Conservation (phyloP, 345 rosid genomes). For the Dimocarpus longan region DNA sequence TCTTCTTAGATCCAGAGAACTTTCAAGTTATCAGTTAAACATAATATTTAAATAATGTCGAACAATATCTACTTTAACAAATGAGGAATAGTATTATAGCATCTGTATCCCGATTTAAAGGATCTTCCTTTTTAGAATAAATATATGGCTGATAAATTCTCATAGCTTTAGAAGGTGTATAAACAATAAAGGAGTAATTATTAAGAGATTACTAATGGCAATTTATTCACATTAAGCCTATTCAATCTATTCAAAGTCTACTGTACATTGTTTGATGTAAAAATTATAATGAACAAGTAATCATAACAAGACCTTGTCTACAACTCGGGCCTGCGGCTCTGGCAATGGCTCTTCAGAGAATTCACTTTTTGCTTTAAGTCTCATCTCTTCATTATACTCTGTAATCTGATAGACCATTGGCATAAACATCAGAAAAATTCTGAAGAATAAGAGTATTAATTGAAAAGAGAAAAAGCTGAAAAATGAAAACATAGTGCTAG, state of each 20-base stretch:
- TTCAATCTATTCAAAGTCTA: background rate
- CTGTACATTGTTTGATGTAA: background rate
- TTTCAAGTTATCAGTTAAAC: background rate
- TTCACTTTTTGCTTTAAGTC: slow-evolving; percentile 71
- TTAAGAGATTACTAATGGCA: background rate
- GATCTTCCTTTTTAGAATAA: background rate
- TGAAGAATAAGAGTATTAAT: background rate
- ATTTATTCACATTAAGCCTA: background rate
- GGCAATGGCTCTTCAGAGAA: slow-evolving; percentile 56
- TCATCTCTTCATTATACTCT: slow-evolving; percentile 79
- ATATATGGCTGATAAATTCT: background rate
- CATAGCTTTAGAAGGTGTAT: background rate
- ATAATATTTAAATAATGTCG: background rate
- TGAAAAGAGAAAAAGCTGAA: background rate
- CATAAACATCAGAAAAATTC: slow-evolving; percentile 14
- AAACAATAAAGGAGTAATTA: background rate
- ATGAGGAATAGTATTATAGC: background rate
- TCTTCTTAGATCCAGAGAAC: background rate
- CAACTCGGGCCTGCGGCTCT: slow-evolving; percentile 53
- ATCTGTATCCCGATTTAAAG: background rate
- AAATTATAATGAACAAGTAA: background rate
- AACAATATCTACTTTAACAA: background rate
- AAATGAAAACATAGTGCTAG: background rate
- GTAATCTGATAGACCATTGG: slow-evolving; percentile 49
- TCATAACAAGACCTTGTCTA: slow-evolving; percentile 64